These are phyloP conservation scores for Earliella scabrosa DNA, from an alignment of 1,284 basidiomycete species.

Conservation along the genomic window DNA sequence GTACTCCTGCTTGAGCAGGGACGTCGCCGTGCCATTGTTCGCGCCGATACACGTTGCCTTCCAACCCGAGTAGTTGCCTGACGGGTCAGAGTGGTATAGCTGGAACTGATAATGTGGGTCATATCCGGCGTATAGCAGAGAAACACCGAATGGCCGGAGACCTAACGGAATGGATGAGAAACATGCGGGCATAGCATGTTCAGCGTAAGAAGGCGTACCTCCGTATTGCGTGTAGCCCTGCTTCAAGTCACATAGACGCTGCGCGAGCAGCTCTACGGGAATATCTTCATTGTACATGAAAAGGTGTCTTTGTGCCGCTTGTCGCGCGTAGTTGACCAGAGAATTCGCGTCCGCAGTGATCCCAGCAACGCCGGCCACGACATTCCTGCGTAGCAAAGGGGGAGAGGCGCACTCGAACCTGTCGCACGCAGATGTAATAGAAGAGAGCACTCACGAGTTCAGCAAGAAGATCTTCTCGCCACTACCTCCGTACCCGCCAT, in stretches of 20 bases:
- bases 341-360: constrained; percentile 98
- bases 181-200: no score
- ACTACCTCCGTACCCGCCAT: constrained; percentile 90
- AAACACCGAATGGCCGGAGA: constrained; percentile 97
- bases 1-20: constrained; percentile 97
- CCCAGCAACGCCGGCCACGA: constrained; percentile 94
- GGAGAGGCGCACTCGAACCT: neutral
- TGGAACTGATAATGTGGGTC: constrained; percentile 98
- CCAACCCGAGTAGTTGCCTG: constrained; percentile 99
- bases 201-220: constrained; percentile 64
- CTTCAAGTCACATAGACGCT: constrained; percentile 95
- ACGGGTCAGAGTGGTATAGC: constrained; percentile 98
- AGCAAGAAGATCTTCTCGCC: constrained; percentile 98
- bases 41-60: constrained; percentile 98
- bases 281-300: constrained; percentile 96
- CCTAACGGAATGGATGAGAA: constrained; percentile 47
- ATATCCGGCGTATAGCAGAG: constrained; percentile 94
- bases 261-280: constrained; percentile 94
- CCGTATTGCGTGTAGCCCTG: constrained; percentile 99
- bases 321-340: constrained; percentile 93
- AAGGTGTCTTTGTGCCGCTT: constrained; percentile 89
- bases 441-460: constrained; percentile 68
- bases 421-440: neutral
- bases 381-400: constrained; percentile 65
- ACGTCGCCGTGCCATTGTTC: constrained; percentile 95